phyloP scores from a whole-genome alignment of 2,329 filamentous ascomycete species.

The Blastomyces emzantsi region DNA sequence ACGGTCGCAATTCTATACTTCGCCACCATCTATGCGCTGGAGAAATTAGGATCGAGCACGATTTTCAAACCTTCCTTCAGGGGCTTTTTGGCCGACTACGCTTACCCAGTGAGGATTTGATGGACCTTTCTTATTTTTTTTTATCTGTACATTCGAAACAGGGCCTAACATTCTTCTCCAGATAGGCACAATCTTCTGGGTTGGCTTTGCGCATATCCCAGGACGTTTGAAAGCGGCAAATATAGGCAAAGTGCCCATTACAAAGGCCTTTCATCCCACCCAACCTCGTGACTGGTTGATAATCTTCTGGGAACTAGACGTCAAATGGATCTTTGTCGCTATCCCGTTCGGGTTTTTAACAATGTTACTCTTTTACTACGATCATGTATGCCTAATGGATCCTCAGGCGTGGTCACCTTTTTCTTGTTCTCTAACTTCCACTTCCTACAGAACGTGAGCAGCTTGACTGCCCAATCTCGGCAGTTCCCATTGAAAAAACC shows the following conservation, averaged over 20 bases:
- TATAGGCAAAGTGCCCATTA: constrained; percentile 37
- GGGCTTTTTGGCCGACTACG: constrained; percentile 44
- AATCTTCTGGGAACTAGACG: constrained; percentile 45
- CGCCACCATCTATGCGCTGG: constrained; percentile 42
- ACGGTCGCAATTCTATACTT: constrained; percentile 47
- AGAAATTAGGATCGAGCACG: constrained; percentile 38
- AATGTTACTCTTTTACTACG: constrained; percentile 49
- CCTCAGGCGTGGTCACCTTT: neutral
- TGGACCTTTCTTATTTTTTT: neutral
- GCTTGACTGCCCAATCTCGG: constrained; percentile 48
- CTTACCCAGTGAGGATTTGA: constrained; percentile 36
- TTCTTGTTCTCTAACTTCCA: constrained; percentile 2
- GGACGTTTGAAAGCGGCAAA: constrained; percentile 37
- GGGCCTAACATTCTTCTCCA: constrained; percentile 13
- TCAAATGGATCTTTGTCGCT: constrained; percentile 46
- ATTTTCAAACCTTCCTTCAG: constrained; percentile 39
- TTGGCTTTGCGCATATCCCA: constrained; percentile 46
- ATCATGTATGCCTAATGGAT: constrained; percentile 35
- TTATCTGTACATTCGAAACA: neutral
- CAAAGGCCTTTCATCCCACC: constrained; percentile 41
- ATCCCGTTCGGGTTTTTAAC: constrained; percentile 46
- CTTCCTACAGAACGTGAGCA: constrained; percentile 40
- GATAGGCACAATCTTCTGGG: constrained; percentile 47
- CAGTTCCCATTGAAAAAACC: constrained; percentile 50
- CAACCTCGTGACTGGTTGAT: constrained; percentile 42